Evolutionary conservation across 108 stramenopile genomes (phyloP).

Genomic region (Nannochloropsis salina): DNA sequence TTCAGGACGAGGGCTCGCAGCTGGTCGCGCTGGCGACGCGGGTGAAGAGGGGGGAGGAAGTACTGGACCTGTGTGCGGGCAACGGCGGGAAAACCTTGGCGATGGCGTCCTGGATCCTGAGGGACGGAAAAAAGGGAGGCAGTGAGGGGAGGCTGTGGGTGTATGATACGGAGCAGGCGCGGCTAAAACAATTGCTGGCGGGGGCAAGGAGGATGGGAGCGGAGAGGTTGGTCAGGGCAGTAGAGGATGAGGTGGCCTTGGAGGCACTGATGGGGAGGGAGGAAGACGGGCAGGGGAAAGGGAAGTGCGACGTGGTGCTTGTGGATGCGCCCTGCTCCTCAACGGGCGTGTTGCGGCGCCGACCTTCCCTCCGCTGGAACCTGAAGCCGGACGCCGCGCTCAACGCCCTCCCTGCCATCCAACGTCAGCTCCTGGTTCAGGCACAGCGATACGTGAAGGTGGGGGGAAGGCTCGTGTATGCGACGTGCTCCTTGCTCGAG

Average conservation of each 20-base stretch:
- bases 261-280: neutral
- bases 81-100: conserved; percentile 17
- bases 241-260: neutral
- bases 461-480: neutral
- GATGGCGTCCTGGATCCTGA: neutral
- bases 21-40: conserved; percentile 5
- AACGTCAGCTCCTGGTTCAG: neutral
- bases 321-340: conserved; percentile 18
- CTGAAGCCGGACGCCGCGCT: neutral
- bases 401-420: neutral
- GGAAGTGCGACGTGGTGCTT: neutral
- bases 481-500: neutral
- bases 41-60: neutral
- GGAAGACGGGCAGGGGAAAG: neutral
- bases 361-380: conserved; percentile 10
- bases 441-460: neutral
- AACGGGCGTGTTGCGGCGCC: conserved; percentile 9
- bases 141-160: neutral
- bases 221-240: neutral
- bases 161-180: neutral
- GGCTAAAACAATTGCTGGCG: neutral
- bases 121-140: neutral
- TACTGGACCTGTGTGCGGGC: conserved; percentile 4
- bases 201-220: neutral
- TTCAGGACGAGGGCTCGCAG: conserved; percentile 21